Conservation (phyloP, 2,329 filamentous ascomycete species). For the Botryosphaeria dothidea region DNA sequence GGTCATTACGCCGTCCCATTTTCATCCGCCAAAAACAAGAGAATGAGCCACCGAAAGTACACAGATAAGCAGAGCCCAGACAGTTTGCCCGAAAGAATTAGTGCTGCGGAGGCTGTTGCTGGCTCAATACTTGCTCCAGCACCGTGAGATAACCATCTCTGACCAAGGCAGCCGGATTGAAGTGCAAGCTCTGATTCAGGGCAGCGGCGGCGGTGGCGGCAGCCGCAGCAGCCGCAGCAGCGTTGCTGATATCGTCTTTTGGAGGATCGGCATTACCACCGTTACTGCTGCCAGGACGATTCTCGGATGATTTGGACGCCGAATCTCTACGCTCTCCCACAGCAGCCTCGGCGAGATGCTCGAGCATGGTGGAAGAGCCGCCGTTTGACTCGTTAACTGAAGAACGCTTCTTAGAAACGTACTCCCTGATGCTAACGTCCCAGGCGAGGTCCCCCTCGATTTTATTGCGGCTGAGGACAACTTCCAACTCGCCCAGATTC, state of each 20-base stretch:
- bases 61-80: not conserved
- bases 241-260: constrained; percentile 30
- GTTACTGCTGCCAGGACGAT: constrained; percentile 29
- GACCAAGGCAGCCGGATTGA: constrained; percentile 10
- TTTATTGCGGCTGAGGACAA: constrained; percentile 34
- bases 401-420: constrained; percentile 26
- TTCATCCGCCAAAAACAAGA: not conserved
- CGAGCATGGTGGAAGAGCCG: constrained; percentile 38
- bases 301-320: not conserved
- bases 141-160: constrained; percentile 10
- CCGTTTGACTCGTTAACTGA: constrained; percentile 22
- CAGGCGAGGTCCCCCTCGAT: constrained; percentile 33
- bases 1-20: not conserved
- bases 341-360: constrained; percentile 40
- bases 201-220: constrained; percentile 38
- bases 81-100: not conserved
- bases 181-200: constrained; percentile 16
- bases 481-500: constrained; percentile 38
- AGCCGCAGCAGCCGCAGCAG: constrained; percentile 34
- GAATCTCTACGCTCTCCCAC: constrained; percentile 24
- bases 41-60: not conserved
- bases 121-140: constrained; percentile 1
- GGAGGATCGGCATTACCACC: constrained; percentile 24
- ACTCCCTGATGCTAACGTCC: constrained; percentile 36
- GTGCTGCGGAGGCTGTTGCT: constrained; percentile 11